Percentiles rank a stretch among this genome's conserved stretches.
Conservation (phyloP, 2,329 filamentous ascomycete species). For the Claviceps quebecensis region DNA sequence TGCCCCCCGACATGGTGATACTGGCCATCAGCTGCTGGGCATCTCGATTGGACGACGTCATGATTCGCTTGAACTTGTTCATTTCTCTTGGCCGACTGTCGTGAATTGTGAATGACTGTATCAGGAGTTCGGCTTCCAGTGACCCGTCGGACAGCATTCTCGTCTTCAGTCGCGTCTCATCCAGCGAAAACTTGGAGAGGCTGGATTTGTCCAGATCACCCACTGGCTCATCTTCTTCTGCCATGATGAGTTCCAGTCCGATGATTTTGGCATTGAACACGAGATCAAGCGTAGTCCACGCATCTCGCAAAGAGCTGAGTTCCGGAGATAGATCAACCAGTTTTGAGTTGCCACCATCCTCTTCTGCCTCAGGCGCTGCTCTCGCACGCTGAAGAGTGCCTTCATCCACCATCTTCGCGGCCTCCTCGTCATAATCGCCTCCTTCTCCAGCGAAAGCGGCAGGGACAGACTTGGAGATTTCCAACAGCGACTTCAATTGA, state of each 20-base stretch:
- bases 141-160: slow-evolving; percentile 87
- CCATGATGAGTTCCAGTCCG: slow-evolving; percentile 74
- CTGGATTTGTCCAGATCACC: slow-evolving; percentile 65
- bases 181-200: slow-evolving; percentile 84
- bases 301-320: slow-evolving; percentile 50
- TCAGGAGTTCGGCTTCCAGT: slow-evolving; percentile 81
- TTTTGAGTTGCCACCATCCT: slow-evolving; percentile 21
- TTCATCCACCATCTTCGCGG: slow-evolving; percentile 58
- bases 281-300: slow-evolving; percentile 88
- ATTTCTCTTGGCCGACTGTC: slow-evolving; percentile 80
- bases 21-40: slow-evolving; percentile 98
- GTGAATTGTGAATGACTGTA: slow-evolving; percentile 87
- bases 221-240: slow-evolving; percentile 62
- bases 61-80: slow-evolving; percentile 96
- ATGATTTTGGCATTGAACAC: slow-evolving; percentile 81
- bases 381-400: slow-evolving; percentile 34
- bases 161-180: slow-evolving; percentile 82
- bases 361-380: slow-evolving; percentile 20
- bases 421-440: slow-evolving; percentile 60
- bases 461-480: slow-evolving; percentile 77
- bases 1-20: slow-evolving; percentile 77
- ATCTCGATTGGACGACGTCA: slow-evolving; percentile 89
- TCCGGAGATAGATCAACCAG: slow-evolving; percentile 53
- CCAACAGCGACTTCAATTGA: slow-evolving; percentile 79
- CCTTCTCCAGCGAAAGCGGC: slow-evolving; percentile 59